Conservation (phyloP, 306 rosid species). For the Begonia fuchsioides region DNA sequence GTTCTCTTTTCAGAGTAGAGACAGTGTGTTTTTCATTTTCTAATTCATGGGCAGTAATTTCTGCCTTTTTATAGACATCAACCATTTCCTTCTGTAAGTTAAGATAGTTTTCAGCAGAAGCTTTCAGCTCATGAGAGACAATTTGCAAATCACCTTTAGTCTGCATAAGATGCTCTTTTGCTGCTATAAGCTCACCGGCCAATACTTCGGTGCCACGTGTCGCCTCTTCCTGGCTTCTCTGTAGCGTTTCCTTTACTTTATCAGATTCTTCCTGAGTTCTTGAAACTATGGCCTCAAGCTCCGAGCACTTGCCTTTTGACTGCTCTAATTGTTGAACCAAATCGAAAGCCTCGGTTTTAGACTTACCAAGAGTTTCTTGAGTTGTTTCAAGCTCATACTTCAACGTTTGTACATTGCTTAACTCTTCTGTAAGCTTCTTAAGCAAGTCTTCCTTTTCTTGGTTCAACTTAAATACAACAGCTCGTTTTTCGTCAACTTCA, state of each 20-base stretch:
- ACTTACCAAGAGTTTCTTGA: constrained; percentile 43
- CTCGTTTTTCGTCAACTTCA: constrained; percentile 29
- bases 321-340: constrained; percentile 29
- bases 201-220: constrained; percentile 28
- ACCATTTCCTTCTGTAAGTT: constrained; percentile 49
- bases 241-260: constrained; percentile 41
- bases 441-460: constrained; percentile 39
- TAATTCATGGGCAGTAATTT: constrained; percentile 34
- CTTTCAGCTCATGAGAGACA: constrained; percentile 27
- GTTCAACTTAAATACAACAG: constrained; percentile 30
- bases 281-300: constrained; percentile 41
- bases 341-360: constrained; percentile 38
- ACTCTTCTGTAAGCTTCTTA: constrained; percentile 33
- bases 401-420: constrained; percentile 28
- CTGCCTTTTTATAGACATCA: constrained; percentile 48
- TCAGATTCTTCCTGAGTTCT: constrained; percentile 41
- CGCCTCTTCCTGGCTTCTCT: constrained; percentile 39
- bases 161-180: constrained; percentile 37
- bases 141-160: constrained; percentile 35
- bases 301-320: constrained; percentile 23
- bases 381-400: constrained; percentile 32
- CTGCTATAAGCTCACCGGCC: constrained; percentile 33
- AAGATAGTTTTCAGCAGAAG: constrained; percentile 30
- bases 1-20: constrained; percentile 38
- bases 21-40: constrained; percentile 42